These are phyloP conservation scores for Epipyxis sp. DNA, from an alignment of 108 stramenopile genomes.

Conservation along the genomic window DNA sequence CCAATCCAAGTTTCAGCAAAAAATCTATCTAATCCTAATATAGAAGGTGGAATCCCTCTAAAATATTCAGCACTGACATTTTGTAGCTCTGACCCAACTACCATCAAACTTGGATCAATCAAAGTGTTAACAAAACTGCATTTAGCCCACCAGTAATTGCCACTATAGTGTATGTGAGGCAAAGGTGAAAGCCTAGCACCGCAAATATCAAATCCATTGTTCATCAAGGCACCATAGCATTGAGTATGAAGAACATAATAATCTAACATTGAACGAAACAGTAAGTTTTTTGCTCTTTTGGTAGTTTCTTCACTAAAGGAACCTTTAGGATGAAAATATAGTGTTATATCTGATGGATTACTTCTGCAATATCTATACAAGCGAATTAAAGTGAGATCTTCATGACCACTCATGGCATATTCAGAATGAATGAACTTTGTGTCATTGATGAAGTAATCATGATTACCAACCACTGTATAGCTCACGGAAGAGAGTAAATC, in stretches of 20 bases:
- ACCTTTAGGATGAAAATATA: neutral
- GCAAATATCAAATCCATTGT: neutral
- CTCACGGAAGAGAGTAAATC: neutral
- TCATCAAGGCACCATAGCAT: neutral
- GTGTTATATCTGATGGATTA: neutral
- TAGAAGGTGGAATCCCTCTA: too few relatives aligned
- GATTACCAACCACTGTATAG: neutral
- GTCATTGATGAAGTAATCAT: too few relatives aligned
- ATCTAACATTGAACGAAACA: neutral
- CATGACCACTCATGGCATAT: neutral
- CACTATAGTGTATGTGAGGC: neutral
- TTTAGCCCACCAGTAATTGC: neutral
- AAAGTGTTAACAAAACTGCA: neutral
- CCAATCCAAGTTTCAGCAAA: too few relatives aligned
- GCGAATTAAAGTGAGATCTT: neutral
- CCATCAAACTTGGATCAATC: too few relatives aligned
- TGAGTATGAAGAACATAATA: neutral
- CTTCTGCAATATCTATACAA: neutral
- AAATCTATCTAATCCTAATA: too few relatives aligned
- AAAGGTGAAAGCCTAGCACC: neutral
- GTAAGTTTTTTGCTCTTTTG: neutral
- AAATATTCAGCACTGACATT: too few relatives aligned
- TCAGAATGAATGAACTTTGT: neutral
- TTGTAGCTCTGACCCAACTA: too few relatives aligned
- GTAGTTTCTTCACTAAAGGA: neutral